These are phyloP conservation scores for Moricandia moricandioides DNA, from an alignment of 345 rosid species.

Conservation along the genomic window DNA sequence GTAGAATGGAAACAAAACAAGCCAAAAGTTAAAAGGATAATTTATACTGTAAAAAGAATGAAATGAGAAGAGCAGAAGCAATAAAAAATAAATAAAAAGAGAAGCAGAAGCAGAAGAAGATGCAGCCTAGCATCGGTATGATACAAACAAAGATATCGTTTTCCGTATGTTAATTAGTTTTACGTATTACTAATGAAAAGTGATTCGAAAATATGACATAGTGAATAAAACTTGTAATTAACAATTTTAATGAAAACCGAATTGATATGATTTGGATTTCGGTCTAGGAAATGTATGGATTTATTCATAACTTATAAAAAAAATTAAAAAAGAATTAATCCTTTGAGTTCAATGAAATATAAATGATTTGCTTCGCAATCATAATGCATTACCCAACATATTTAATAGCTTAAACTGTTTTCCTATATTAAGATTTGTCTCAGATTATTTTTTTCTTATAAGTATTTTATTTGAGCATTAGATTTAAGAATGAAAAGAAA, in stretches of 20 bases:
- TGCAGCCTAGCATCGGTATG: not conserved
- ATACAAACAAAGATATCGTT: not conserved
- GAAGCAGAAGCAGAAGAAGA: no score
- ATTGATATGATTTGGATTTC: no score
- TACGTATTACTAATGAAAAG: not conserved
- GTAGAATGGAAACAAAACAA: conserved; percentile 3
- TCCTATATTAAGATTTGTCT: not conserved
- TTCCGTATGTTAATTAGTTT: not conserved
- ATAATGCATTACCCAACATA: not conserved
- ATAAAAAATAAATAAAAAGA: no score
- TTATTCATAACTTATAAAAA: no score
- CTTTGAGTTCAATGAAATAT: not conserved
- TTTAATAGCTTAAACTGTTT: not conserved
- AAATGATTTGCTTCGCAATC: not conserved
- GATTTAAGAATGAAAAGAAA: not conserved
- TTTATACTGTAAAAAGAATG: not conserved
- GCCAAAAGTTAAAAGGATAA: not conserved
- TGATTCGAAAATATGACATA: not conserved
- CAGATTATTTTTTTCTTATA: not conserved
- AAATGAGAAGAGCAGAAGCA: not conserved
- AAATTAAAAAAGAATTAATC: no score
- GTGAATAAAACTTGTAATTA: not conserved
- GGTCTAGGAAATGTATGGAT: no score
- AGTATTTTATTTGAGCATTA: not conserved
- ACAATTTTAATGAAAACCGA: not conserved